These are phyloP conservation scores for Spathaspora boniae DNA, from an alignment of 805 yeast species.

Conservation along the genomic window DNA sequence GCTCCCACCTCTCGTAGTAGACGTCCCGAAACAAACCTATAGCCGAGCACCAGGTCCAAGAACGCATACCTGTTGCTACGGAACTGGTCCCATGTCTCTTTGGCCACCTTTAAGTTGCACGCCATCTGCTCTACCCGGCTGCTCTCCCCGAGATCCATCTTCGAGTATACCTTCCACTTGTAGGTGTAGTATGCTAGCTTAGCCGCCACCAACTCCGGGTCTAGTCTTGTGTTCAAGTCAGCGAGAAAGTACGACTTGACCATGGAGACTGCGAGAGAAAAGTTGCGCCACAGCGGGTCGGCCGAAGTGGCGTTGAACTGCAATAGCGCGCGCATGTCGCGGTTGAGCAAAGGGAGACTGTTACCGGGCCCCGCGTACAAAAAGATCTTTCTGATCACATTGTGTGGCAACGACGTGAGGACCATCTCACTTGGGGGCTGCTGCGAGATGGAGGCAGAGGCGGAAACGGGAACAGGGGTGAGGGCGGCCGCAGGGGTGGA, in stretches of 20 bases:
- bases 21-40: constrained; percentile 13
- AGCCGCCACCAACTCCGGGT: constrained; percentile 11
- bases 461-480: too few relatives aligned
- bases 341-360: constrained; percentile 33
- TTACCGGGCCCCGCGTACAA: constrained; percentile 32
- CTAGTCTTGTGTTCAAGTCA: constrained; percentile 18
- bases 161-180: not conserved
- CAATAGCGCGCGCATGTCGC: constrained; percentile 17
- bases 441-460: too few relatives aligned
- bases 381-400: constrained; percentile 39
- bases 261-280: constrained; percentile 18
- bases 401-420: constrained; percentile 35
- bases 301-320: constrained; percentile 15
- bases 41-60: constrained; percentile 9
- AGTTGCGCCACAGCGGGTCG: constrained; percentile 17
- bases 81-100: constrained; percentile 7
- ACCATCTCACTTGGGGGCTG: too few relatives aligned
- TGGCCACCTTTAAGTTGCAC: constrained; percentile 6
- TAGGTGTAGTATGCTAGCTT: constrained; percentile 16
- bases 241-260: constrained; percentile 18
- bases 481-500: too few relatives aligned
- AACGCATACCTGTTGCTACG: constrained; percentile 7
- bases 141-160: not conserved
- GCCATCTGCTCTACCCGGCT: not conserved
- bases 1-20: constrained; percentile 3